Evolutionary conservation across 1,284 basidiomycete species (phyloP), one percentile per base, ranked within the genome.

Genomic region (Moesziomyces parantarcticus): DNA sequence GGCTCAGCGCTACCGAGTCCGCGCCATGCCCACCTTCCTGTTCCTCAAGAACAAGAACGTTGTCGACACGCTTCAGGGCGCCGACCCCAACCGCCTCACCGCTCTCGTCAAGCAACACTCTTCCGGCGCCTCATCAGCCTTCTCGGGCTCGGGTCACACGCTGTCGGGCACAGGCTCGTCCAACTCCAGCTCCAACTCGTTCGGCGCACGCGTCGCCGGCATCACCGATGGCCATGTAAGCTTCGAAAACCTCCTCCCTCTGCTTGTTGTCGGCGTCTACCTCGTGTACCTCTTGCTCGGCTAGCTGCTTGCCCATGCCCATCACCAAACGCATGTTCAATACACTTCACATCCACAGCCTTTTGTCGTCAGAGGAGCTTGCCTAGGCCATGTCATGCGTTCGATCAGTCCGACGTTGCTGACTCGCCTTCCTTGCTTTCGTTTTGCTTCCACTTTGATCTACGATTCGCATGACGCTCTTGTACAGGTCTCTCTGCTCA

Each of bases 401-500:
- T 23, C 18, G 10, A 5, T 8, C 36, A 29, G 47, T 47, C 52
- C 58, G 46, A 40, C n/a, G 21, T 49, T 16, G 58, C 72, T 58
- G 62, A 76, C 56, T 7, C 43, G n/a, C 43, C 47, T 36, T 32
- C 41, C 13, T 26, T 65, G 23, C 32, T 48, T 34, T 18, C 47
- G 22, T 49, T 13, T 51, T 22, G 26, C 8, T 21, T 21, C n/a
- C 23, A 48, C 41, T 26, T 32, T 45, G 23, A 29, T 34, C 43
- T 53, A 29, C 26, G 29, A 32, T 32, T 3, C 29, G 10, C 10
- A 13, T 4, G 6, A 32, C 13, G 11, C 29, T 8, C 10, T 32
- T 9, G 3, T 18, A 52, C 61, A 84, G 83, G 67, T 77, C 18
- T 91, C 90, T 21, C 84, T 92, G 36, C 86, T 91, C 50, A 87